phyloP scores from a whole-genome alignment of 192 early-diverging fungal species.

The Mortierella alpina region DNA sequence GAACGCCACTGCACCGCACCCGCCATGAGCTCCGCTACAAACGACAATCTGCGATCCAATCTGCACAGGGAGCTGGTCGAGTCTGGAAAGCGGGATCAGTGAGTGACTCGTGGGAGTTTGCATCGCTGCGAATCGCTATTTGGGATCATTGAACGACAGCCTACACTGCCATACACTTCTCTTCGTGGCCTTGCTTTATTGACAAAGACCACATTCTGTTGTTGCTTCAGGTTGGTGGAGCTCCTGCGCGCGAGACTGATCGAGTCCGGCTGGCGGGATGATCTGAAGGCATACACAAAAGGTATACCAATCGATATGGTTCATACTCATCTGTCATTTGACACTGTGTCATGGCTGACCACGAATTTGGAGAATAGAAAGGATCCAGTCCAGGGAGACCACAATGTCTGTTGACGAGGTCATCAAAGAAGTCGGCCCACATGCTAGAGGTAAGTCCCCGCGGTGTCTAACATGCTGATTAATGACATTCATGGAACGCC shows the following conservation, averaged over 20 bases:
- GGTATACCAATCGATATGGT: constrained; percentile 10
- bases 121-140: too few species aligned
- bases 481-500: not conserved
- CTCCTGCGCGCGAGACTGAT: constrained; percentile 28
- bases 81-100: constrained; percentile 51
- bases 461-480: not conserved
- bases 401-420: constrained; percentile 40
- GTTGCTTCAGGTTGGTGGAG: constrained; percentile 24
- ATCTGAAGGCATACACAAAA: constrained; percentile 37
- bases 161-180: too few species aligned
- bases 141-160: too few species aligned
- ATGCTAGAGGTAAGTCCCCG: constrained; percentile 31
- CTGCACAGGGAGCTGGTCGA: constrained; percentile 49
- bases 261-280: constrained; percentile 50
- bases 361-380: constrained; percentile 8
- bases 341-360: not conserved
- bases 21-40: constrained; percentile 37
- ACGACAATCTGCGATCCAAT: constrained; percentile 43
- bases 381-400: constrained; percentile 30
- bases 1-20: not conserved
- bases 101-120: not conserved
- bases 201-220: not conserved
- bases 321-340: not conserved
- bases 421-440: constrained; percentile 44
- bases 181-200: too few species aligned